Conservation (phyloP, 805 yeast species). For the Candida khao-thaluensis region DNA sequence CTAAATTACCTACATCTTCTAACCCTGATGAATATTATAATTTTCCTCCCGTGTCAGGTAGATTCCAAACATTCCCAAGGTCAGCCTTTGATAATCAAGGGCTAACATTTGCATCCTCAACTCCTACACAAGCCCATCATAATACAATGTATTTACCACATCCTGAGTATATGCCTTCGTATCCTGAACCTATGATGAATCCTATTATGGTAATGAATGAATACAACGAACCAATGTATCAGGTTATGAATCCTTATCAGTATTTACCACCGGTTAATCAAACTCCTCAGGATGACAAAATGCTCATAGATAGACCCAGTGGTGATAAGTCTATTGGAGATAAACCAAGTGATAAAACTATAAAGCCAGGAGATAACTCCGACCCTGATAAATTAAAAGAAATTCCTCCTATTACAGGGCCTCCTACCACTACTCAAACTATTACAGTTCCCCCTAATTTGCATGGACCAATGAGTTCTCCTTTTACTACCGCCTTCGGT, state of each 20-base stretch:
- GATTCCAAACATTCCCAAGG: slow-evolving; percentile 20
- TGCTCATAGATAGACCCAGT: background rate
- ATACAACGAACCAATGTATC: slow-evolving; percentile 15
- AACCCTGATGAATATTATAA: slow-evolving; percentile 10
- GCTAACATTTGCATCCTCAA: background rate
- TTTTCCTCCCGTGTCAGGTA: slow-evolving; percentile 25
- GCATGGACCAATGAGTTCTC: slow-evolving; percentile 8
- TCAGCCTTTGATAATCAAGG: slow-evolving; percentile 1
- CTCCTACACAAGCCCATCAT: slow-evolving; percentile 3
- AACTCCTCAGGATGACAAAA: background rate
- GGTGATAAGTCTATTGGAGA: background rate
- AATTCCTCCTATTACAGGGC: slow-evolving; percentile 11
- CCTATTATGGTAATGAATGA: slow-evolving; percentile 22
- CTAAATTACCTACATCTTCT: slow-evolving; percentile 10
- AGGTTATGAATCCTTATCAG: slow-evolving; percentile 17
- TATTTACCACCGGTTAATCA: slow-evolving; percentile 2
- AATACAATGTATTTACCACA: slow-evolving; percentile 3
- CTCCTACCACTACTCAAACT: slow-evolving; percentile 11
- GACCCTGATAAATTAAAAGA: slow-evolving; percentile 1
- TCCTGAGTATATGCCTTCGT: slow-evolving; percentile 20
- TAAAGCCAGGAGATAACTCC: too few species aligned
- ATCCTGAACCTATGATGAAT: slow-evolving; percentile 11
- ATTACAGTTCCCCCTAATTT: slow-evolving; percentile 8
- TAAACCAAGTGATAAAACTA: too few species aligned
- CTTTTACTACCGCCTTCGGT: slow-evolving; percentile 6